These are phyloP conservation scores for Globisporangium nodosum DNA, from an alignment of 352 stramenopile genomes.

Conservation along the genomic window DNA sequence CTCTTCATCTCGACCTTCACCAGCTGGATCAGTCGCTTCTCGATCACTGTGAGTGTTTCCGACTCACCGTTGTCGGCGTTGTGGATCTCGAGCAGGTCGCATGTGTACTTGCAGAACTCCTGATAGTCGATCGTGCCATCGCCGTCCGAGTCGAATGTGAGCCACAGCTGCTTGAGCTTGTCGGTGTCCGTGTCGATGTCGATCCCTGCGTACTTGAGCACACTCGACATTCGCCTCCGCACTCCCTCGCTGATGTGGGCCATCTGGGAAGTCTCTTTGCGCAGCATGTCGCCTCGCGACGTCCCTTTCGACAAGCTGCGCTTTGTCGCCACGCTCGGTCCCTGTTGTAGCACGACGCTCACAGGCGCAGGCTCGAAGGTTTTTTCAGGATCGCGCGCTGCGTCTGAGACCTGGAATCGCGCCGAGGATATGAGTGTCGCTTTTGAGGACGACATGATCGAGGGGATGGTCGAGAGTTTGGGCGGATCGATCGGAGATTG, in stretches of 20 bases:
- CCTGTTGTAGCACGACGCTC: background rate
- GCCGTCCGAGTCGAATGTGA: constrained; percentile 33
- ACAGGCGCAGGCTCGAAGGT: background rate
- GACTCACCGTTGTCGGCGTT: constrained; percentile 23
- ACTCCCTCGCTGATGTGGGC: constrained; percentile 12
- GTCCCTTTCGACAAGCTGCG: background rate
- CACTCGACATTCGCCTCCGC: constrained; percentile 19
- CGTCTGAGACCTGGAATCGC: constrained; percentile 5
- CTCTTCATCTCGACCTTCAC: constrained; percentile 27
- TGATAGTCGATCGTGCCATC: constrained; percentile 39
- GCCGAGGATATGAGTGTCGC: background rate
- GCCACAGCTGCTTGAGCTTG: constrained; percentile 29
- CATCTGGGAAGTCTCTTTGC: constrained; percentile 10
- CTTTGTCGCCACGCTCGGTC: background rate
- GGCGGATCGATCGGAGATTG: background rate
- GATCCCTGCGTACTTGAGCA: constrained; percentile 28
- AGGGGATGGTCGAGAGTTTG: background rate
- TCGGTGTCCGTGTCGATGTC: constrained; percentile 26
- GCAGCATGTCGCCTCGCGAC: constrained; percentile 11
- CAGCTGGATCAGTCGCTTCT: constrained; percentile 30
- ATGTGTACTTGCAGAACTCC: constrained; percentile 42
- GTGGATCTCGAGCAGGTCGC: constrained; percentile 26
- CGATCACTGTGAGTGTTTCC: constrained; percentile 17
- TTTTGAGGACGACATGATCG: background rate
- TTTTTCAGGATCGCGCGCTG: constrained; percentile 1